Conservation (phyloP, 2,329 filamentous ascomycete genomes). For the Aureobasidium sp. region DNA sequence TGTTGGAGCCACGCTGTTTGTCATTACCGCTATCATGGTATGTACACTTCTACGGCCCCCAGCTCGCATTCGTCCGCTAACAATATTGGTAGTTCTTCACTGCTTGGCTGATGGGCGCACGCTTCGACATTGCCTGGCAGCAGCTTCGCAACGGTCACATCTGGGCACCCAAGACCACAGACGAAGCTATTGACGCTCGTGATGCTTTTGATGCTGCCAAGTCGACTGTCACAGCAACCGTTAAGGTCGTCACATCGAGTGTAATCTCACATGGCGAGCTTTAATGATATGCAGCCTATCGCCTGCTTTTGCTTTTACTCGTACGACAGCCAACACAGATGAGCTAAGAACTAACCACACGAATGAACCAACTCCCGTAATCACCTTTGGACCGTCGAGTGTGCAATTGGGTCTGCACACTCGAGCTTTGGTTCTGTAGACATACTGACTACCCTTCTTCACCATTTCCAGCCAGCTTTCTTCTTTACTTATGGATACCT, state of each 20-base stretch:
- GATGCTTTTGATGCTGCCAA: slow-evolving; percentile 5
- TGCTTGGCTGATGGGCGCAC: slow-evolving; percentile 73
- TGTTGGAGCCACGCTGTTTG: slow-evolving; percentile 57
- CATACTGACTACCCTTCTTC: slow-evolving; percentile 1
- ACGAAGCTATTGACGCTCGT: slow-evolving; percentile 11
- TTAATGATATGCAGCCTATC: slow-evolving; percentile 11
- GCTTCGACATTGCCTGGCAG: slow-evolving; percentile 63
- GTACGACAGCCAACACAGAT: slow-evolving; percentile 6
- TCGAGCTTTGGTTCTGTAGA: neutral
- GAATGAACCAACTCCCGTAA: neutral
- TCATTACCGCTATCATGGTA: slow-evolving; percentile 77
- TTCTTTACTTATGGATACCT: slow-evolving; percentile 12
- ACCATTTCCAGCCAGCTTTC: slow-evolving; percentile 1
- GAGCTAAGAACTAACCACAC: slow-evolving; percentile 4
- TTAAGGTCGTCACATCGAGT: slow-evolving; percentile 9
- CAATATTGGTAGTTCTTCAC: slow-evolving; percentile 52
- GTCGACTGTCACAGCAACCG: slow-evolving; percentile 1
- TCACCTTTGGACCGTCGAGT: neutral
- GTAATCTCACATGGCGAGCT: slow-evolving; percentile 21
- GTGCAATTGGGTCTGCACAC: neutral
- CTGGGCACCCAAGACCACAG: slow-evolving; percentile 25
- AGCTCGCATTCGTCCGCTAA: neutral
- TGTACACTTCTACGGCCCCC: slow-evolving; percentile 23
- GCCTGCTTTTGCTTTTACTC: neutral
- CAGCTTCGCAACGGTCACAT: slow-evolving; percentile 46